These are phyloP conservation scores for Paecilomyces sp. DNA, from an alignment of 2,329 filamentous ascomycete species.

Conservation along the genomic window DNA sequence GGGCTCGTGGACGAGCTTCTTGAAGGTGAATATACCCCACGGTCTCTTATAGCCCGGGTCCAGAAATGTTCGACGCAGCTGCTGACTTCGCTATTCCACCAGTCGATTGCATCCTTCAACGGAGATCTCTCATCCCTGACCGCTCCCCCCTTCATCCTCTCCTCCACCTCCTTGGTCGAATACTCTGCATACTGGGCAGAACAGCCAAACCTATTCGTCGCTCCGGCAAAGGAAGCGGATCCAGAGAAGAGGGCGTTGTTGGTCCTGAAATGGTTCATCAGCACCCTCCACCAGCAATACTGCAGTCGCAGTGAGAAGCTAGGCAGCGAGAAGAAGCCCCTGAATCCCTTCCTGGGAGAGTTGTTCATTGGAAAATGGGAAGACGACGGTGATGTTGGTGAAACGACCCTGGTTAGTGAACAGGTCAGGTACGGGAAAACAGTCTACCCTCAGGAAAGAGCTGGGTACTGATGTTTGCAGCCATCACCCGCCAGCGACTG, in stretches of 20 bases:
- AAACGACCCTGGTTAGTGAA: slow-evolving; percentile 82
- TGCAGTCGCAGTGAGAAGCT: slow-evolving; percentile 67
- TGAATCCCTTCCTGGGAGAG: slow-evolving; percentile 95
- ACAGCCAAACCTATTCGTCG: slow-evolving; percentile 69
- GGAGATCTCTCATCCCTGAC: slow-evolving; percentile 75
- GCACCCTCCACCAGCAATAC: slow-evolving; percentile 83
- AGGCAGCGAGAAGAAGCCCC: slow-evolving; percentile 93
- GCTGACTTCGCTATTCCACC: slow-evolving; percentile 3
- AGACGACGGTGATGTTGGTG: slow-evolving; percentile 60
- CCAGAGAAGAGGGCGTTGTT: slow-evolving; percentile 74
- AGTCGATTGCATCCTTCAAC: slow-evolving; percentile 72
- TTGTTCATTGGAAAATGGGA: slow-evolving; percentile 89
- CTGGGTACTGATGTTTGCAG: slow-evolving; percentile 25
- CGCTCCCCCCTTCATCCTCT: slow-evolving; percentile 75
- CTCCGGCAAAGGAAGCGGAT: slow-evolving; percentile 71
- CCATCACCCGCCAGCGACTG: slow-evolving; percentile 91
- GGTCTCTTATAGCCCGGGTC: background rate
- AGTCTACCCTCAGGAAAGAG: background rate
- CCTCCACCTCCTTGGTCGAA: slow-evolving; percentile 69
- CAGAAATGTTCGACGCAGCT: background rate
- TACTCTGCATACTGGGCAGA: slow-evolving; percentile 80
- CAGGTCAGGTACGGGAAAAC: slow-evolving; percentile 63
- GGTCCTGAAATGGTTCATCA: slow-evolving; percentile 95
- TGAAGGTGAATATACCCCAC: slow-evolving; percentile 29
- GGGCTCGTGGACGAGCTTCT: slow-evolving; percentile 41